Evolutionary conservation across 1,284 basidiomycete species (phyloP).

Genomic region (Athelia psychrophila): DNA sequence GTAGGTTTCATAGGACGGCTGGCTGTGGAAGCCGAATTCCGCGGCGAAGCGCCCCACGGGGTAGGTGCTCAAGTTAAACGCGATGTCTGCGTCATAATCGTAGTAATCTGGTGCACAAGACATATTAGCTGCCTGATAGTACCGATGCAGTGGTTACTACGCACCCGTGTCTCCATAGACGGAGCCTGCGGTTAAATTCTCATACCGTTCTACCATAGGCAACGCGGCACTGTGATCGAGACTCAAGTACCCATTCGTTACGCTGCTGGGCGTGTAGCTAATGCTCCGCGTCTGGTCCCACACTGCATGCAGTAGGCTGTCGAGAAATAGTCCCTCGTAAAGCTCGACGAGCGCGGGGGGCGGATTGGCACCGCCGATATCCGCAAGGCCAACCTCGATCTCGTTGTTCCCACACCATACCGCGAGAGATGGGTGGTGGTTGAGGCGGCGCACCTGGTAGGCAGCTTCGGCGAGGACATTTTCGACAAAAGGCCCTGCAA

Average conservation of each 20-base stretch:
- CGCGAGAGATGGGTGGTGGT: constrained; percentile 40
- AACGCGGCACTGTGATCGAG: constrained; percentile 21
- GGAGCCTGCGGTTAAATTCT: constrained; percentile 31
- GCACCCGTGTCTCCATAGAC: constrained; percentile 42
- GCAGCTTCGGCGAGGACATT: constrained; percentile 36
- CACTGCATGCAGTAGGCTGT: constrained; percentile 35
- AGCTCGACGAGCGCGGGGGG: constrained; percentile 7
- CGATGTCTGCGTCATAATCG: constrained; percentile 38
- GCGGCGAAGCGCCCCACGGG: constrained; percentile 41
- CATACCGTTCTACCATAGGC: constrained; percentile 38
- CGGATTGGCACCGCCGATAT: background rate
- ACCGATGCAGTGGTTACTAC: constrained; percentile 3
- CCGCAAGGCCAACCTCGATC: constrained; percentile 23
- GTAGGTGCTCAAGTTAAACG: constrained; percentile 41
- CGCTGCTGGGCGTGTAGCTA: constrained; percentile 42
- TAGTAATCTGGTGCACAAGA: constrained; percentile 27
- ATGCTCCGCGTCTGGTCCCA: constrained; percentile 33
- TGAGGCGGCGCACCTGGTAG: constrained; percentile 38
- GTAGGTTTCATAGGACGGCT: constrained; percentile 26
- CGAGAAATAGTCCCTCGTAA: constrained; percentile 34
- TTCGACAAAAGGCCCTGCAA: constrained; percentile 33
- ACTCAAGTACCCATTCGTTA: constrained; percentile 38
- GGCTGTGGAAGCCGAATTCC: constrained; percentile 35
- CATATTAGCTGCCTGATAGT: background rate
- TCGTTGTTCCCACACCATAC: constrained; percentile 45